Evolutionary conservation across 2,329 filamentous ascomycete species (phyloP), one percentile per base, ranked within the genome.

Genomic region (Xylaria arbuscula): DNA sequence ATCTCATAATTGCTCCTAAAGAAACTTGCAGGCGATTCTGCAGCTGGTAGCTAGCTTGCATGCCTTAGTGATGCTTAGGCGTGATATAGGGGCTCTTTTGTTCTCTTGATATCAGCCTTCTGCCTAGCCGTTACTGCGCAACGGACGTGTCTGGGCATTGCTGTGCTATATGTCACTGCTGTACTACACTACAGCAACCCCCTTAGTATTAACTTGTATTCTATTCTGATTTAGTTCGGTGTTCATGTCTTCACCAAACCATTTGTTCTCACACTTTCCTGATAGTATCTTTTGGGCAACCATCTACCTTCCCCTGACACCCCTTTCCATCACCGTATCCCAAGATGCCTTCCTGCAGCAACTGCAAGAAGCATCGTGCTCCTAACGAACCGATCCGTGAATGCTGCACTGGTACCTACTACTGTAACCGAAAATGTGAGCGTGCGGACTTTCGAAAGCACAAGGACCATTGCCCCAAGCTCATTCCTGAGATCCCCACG

Each of bases 371-470:
- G 34, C 38, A 34, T 22, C 24, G 3, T 34, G 53, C 38, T 28
- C 8, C 24, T 13, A 42, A 38, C 7, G 15, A 13, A 7, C 45
- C 50, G 15, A 55, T 58, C 38, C 56, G 32, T 19, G 55, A 56
- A 40, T 63, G 47, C 40, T 45, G 42, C 24, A 32, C 42, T 32
- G 62, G 50, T n/a, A 67, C 32, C 24, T 56, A 61, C 42, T 72
- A 72, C 50, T 89, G 86, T 79, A 84, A 83, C 50, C 79, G 79
- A 28, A 80, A 83, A 42, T 88, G 86, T 77, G 83, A 88, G 74
- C 85, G 83, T 69, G 73, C 76, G 1, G 80, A 87, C 73, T 88
- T 83, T 84, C 84, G 84, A 70, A 32, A 17, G 2, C 85, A 88
- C 75, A 84, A 84, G 72, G 81, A 80, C 66, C 68, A 74, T 9